Evolutionary conservation across 139 green algal genomes (phyloP).

Genomic region (Diplosphaera chodatii): DNA sequence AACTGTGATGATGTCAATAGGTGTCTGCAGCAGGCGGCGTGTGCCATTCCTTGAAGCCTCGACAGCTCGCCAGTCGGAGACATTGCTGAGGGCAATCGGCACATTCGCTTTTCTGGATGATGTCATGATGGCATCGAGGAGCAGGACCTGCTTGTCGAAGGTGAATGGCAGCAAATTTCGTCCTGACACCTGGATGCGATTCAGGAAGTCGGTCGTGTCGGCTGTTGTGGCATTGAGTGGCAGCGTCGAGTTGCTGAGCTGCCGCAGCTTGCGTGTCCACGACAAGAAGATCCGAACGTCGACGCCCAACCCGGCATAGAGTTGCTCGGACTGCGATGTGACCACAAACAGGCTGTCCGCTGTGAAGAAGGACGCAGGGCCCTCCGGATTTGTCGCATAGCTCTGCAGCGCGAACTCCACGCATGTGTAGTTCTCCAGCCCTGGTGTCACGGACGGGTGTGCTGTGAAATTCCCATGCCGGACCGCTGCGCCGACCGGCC

Average conservation of each 20-base stretch:
- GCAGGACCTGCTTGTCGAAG: background rate
- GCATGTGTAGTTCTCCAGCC: background rate
- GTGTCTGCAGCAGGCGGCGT: background rate
- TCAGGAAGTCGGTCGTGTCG: background rate
- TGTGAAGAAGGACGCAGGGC: background rate
- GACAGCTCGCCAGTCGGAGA: background rate
- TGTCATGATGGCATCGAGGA: background rate
- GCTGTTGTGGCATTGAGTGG: background rate
- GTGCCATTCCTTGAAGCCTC: background rate
- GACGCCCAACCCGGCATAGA: background rate
- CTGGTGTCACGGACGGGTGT: background rate
- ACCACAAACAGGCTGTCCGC: background rate
- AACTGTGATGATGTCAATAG: background rate
- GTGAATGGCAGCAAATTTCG: background rate
- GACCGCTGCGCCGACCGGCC: background rate
- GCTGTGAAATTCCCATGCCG: background rate
- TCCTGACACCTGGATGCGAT: background rate
- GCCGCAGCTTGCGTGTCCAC: background rate
- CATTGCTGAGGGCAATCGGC: background rate
- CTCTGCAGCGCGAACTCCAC: background rate
- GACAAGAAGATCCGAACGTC: background rate
- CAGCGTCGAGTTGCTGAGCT: background rate
- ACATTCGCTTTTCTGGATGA: background rate
- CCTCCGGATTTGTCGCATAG: background rate
- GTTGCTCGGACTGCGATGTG: background rate